Percentiles rank a stretch among this genome's conserved stretches.
phyloP scores from a whole-genome alignment of 495 filamentous ascomycete species.

The Emericellopsis terricola region DNA sequence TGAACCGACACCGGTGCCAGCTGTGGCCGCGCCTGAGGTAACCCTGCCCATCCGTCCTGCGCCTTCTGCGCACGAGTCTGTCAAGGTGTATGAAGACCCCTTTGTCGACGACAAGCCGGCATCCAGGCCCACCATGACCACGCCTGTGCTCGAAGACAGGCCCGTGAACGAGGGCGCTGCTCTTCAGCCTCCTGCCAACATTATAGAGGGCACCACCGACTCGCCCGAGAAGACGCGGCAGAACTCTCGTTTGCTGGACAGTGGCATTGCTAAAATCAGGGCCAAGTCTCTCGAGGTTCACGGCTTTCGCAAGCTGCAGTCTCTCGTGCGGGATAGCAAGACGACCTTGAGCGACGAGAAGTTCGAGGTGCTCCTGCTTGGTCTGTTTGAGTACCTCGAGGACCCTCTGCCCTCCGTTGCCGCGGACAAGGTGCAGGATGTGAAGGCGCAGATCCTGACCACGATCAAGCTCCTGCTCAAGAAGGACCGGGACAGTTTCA shows the following conservation, averaged over 20 bases:
- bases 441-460: constrained; percentile 68
- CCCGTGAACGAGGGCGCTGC: constrained; percentile 34
- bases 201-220: constrained; percentile 7
- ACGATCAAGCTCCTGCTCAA: constrained; percentile 64
- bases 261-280: constrained; percentile 57
- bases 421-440: constrained; percentile 43
- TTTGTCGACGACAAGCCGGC: constrained; percentile 29
- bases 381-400: constrained; percentile 62
- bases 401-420: constrained; percentile 23
- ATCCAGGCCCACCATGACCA: constrained; percentile 19
- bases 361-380: constrained; percentile 56
- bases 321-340: constrained; percentile 54
- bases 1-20: too few species aligned
- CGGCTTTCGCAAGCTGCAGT: constrained; percentile 75
- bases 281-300: constrained; percentile 61
- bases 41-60: constrained; percentile 6
- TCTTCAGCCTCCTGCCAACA: constrained; percentile 12
- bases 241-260: constrained; percentile 43
- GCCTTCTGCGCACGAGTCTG: constrained; percentile 14
- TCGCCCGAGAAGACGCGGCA: constrained; percentile 33
- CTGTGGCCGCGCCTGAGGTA: too few species aligned
- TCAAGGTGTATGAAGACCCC: constrained; percentile 44
- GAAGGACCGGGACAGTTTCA: constrained; percentile 44
- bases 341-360: constrained; percentile 34
- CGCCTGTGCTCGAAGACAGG: constrained; percentile 30